These are phyloP conservation scores for Ophiostoma triangulosporum DNA, from an alignment of 2,329 filamentous ascomycete species.

Conservation along the genomic window DNA sequence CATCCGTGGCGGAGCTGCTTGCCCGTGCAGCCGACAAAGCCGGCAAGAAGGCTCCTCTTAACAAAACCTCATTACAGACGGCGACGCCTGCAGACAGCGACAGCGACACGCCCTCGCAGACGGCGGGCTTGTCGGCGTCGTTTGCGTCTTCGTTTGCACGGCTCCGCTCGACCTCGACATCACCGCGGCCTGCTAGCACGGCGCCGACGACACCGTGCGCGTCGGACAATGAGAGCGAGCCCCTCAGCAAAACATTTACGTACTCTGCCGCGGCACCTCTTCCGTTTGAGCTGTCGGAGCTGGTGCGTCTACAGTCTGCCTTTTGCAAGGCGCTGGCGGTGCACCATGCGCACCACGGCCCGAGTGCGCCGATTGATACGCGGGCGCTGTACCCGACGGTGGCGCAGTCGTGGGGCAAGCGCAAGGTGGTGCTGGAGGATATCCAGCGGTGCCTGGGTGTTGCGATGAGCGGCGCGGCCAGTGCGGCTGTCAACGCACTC, in stretches of 20 bases:
- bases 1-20: slow-evolving; percentile 14
- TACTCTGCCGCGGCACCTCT: slow-evolving; percentile 19
- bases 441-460: slow-evolving; percentile 53
- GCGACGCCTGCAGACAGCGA: background rate
- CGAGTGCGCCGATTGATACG: slow-evolving; percentile 48
- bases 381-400: slow-evolving; percentile 45
- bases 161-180: slow-evolving; percentile 15
- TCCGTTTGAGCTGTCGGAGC: slow-evolving; percentile 40
- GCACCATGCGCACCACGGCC: slow-evolving; percentile 56
- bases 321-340: slow-evolving; percentile 56
- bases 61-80: background rate
- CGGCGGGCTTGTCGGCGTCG: slow-evolving; percentile 17
- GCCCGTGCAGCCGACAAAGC: background rate
- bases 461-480: slow-evolving; percentile 18
- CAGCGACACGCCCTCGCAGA: slow-evolving; percentile 11
- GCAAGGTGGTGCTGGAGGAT: slow-evolving; percentile 50
- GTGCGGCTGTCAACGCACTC: slow-evolving; percentile 16
- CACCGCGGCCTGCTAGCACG: slow-evolving; percentile 18
- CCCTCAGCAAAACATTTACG: background rate
- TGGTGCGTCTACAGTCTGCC: slow-evolving; percentile 50
- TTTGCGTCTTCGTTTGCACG: slow-evolving; percentile 13
- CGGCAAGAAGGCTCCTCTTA: background rate
- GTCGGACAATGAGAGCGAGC: slow-evolving; percentile 20
- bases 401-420: slow-evolving; percentile 59
- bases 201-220: slow-evolving; percentile 27